Evolutionary conservation across 257 asterid species (phyloP).

Genomic region (Forsythia viridissima): DNA sequence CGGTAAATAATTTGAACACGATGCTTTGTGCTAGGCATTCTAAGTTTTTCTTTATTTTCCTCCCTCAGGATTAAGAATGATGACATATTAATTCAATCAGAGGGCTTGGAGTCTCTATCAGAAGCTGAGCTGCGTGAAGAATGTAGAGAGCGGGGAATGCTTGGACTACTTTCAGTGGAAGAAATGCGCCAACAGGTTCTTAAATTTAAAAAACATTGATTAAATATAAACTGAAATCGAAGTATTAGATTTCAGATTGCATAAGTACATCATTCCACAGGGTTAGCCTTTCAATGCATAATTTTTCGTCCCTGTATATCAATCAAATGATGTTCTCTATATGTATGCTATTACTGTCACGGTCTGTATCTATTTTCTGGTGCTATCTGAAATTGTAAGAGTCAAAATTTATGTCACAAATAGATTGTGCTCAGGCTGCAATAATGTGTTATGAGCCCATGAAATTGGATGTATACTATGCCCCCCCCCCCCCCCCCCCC

Average conservation of each 20-base stretch:
- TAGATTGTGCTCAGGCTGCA: no score
- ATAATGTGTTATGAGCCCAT: no score
- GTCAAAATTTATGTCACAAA: no score
- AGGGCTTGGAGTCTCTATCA: constrained; percentile 87
- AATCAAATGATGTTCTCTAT: no score
- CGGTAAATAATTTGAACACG: background rate
- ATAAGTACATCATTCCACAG: background rate
- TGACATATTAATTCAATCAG: constrained; percentile 82
- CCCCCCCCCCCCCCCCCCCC: no score
- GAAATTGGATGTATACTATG: no score
- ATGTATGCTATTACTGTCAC: no score
- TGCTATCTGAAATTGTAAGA: no score
- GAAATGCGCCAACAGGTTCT: constrained; percentile 95
- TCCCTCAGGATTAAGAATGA: constrained; percentile 65
- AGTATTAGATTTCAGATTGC: background rate
- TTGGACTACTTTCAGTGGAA: constrained; percentile 73
- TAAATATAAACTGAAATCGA: background rate
- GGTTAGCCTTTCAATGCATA: no score
- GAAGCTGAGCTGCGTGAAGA: constrained; percentile 95
- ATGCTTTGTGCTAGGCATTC: background rate
- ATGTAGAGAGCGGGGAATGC: constrained; percentile 92
- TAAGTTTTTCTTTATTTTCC: background rate
- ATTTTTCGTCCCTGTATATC: no score
- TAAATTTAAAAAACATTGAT: constrained; percentile 4
- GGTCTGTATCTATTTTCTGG: no score